Base-by-base conservation (phyloP, 2,329 filamentous ascomycete species). In the Aureobasidium sp. region DNA sequence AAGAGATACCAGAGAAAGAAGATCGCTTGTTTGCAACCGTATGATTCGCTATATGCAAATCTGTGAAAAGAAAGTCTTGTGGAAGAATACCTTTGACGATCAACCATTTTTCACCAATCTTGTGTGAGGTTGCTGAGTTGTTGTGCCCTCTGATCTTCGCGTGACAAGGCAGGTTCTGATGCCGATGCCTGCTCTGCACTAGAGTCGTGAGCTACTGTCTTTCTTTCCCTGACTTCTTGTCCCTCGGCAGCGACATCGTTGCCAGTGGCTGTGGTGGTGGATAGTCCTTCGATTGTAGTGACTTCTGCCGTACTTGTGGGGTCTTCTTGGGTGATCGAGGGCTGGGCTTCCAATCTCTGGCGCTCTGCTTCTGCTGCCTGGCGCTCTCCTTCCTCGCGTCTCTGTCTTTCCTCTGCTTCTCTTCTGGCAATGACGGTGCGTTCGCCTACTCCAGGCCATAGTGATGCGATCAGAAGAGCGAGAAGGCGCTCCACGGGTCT, bases 361-460 rank as follows among this genome's bases (percentile, higher is more conserved):
- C 45, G 31, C 58, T 64, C 65, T 51, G 56, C 65, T 39, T 62
- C 36, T 42, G 44, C 55, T 7, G 44, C 52, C 27, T 34, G 47
- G 58, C 63, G 34, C 53, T 63, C 62, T 27, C 62, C 53, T 58
- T 63, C 60, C n/a, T 56, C 53, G 71, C 62, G 77, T 75, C 25
- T 74, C 75, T 62, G 49, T 22, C 27, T 76, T 31, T 53, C 62
- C 60, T 72, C 72, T 59, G 73, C 72, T 62, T 75, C 75, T 65
- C 81, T 77, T 17, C 80, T 76, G 29, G 81, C 83, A 65, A 79
- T 75, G 15, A 87, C 81, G 69, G 85, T 82, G 8, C 82, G 75
- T 69, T 87, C 84, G 0, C 84, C 84, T 29, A 87, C 77, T 0
- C 84, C 84, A 0, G 84, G 84, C 69, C 84, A 81, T 55, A 87